Evolutionary conservation across 352 stramenopile genomes (phyloP).

Genomic region (Phytopythium vexans): DNA sequence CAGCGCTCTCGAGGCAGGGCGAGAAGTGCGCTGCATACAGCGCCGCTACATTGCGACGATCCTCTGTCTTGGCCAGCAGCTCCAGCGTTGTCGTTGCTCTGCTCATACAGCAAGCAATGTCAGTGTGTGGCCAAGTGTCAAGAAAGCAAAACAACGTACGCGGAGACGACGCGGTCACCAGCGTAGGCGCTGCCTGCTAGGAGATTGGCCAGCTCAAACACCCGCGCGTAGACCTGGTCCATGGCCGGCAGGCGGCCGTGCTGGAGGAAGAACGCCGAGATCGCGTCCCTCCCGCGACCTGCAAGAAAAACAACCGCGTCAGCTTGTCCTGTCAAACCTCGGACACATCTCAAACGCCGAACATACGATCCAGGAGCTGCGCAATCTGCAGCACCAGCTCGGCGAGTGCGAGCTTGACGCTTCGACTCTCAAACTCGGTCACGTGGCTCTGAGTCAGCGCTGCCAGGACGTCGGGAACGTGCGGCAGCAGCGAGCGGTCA

Average conservation of each 20-base stretch:
- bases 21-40: constrained; percentile 34
- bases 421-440: constrained; percentile 37
- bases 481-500: constrained; percentile 50
- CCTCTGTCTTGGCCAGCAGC: constrained; percentile 23
- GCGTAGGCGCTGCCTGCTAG: constrained; percentile 22
- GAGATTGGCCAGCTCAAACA: constrained; percentile 44
- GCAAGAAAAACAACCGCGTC: neutral
- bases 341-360: neutral
- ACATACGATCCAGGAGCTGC: constrained; percentile 48
- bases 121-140: too few relatives aligned
- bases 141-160: too few relatives aligned
- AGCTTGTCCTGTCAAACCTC: neutral
- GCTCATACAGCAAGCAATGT: neutral
- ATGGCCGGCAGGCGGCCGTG: constrained; percentile 40
- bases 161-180: neutral
- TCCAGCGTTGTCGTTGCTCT: constrained; percentile 26
- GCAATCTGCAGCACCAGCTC: constrained; percentile 29
- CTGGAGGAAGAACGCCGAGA: constrained; percentile 57
- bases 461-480: constrained; percentile 55
- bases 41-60: constrained; percentile 5
- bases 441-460: constrained; percentile 32
- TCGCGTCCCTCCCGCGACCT: constrained; percentile 39
- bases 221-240: constrained; percentile 28
- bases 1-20: constrained; percentile 15
- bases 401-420: constrained; percentile 27